phyloP scores from a whole-genome alignment of 176 grass and related monocot species.

The Oryza glumipatula region DNA sequence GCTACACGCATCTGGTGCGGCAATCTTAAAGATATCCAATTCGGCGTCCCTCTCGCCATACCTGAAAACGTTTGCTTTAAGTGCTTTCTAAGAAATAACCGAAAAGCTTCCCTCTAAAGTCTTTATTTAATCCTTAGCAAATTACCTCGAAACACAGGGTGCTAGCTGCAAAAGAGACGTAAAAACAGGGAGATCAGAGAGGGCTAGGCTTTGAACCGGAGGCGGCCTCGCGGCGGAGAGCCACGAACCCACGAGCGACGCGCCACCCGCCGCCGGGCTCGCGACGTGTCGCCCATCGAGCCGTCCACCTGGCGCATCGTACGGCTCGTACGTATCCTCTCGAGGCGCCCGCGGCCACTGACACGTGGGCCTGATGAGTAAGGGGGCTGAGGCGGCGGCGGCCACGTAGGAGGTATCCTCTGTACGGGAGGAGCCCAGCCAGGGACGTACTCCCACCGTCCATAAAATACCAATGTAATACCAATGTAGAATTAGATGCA shows the following conservation, averaged over 20 bases:
- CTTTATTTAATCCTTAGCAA: slow-evolving; percentile 1
- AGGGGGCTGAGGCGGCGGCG: neutral
- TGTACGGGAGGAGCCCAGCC: neutral
- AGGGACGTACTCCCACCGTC: neutral
- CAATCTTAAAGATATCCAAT: slow-evolving; percentile 37
- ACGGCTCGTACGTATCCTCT: neutral
- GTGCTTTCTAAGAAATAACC: slow-evolving; percentile 63
- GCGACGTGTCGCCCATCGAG: slow-evolving; percentile 6
- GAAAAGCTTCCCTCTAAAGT: slow-evolving; percentile 42
- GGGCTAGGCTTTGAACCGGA: neutral
- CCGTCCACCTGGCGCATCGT: neutral
- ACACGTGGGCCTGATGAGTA: neutral
- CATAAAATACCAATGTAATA: too few species aligned
- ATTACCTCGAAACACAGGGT: slow-evolving; percentile 1
- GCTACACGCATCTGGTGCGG: slow-evolving; percentile 34
- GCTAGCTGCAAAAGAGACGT: neutral
- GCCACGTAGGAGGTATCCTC: neutral
- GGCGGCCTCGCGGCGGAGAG: neutral
- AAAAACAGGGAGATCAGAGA: neutral
- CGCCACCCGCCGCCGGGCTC: slow-evolving; percentile 18
- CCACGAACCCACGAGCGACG: slow-evolving; percentile 40
- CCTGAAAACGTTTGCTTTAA: slow-evolving; percentile 36
- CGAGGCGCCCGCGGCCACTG: neutral
- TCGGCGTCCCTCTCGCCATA: slow-evolving; percentile 30
- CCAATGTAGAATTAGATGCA: too few species aligned